Base-by-base conservation (phyloP, 306 rosid species). In the Purshia tridentata region DNA sequence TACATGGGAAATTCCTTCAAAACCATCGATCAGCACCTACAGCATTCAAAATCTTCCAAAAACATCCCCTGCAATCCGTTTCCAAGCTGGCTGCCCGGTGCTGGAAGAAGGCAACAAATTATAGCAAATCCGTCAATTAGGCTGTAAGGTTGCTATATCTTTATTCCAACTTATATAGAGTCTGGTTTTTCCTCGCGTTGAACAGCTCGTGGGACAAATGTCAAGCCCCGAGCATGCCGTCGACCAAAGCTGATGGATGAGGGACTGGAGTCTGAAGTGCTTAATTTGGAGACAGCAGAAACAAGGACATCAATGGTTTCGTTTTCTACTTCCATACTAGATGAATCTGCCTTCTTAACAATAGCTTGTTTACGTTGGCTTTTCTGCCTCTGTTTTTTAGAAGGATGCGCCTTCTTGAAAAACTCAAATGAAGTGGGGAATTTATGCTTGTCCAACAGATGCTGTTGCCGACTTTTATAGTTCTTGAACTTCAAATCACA, bases 201-300 rank as follows among this genome's bases (percentile, higher is more conserved):
- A 84, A 94, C 82, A 44, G 89, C 82, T 29, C 95, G 84, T 45
- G 99, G 98, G 55, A 80, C 83, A 51, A 88, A 84, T 49, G 91
- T 72, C 74, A 91, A 73, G 59, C 95, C 96, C 60, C 90, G 88
- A 65, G 82, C 83, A 51, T 75, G 77, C 65, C 90, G 90, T 69
- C 84, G 95, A 22, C 99, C 99, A 80, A 94, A 94, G 85, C 99
- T 94, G 88, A 94, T 46, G 49, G 91, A 80, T 20, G 96, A 87
- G 65, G 96, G 96, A 54, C 87, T 80, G 42, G 89, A 75, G 82
- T 88, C 97, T 3, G 95, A 84, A 58, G 99, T 94, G 78, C 84
- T 88, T 77, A 94, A 66, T 69, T 77, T 91, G 77, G 97, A 94
- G 58, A 91, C 88, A 14, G 85, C 95, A 12, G 91, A 85, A 70